phyloP scores from a whole-genome alignment of 345 rosid species.

The Nephelium lappaceum region DNA sequence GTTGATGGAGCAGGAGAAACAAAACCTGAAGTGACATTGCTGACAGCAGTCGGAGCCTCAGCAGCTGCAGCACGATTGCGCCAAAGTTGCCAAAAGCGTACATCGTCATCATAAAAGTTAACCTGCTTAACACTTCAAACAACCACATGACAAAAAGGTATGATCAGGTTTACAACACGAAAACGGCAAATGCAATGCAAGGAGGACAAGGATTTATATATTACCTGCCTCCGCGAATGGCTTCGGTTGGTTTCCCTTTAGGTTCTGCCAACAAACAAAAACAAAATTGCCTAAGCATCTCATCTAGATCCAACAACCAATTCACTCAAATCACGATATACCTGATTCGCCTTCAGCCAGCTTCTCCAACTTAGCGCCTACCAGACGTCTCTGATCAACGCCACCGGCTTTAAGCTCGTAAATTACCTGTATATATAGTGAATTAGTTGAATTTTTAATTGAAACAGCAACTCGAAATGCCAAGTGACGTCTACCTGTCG shows the following conservation, averaged over 20 bases:
- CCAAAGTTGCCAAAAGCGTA: slow-evolving; percentile 96
- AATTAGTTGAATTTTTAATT: neutral
- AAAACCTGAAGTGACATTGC: slow-evolving; percentile 80
- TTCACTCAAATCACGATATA: slow-evolving; percentile 1
- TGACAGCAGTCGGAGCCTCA: slow-evolving; percentile 87
- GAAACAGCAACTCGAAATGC: neutral
- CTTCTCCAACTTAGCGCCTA: slow-evolving; percentile 96
- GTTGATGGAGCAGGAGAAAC: slow-evolving; percentile 85
- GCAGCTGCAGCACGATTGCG: slow-evolving; percentile 92
- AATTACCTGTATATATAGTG: slow-evolving; percentile 50
- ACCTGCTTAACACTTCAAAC: slow-evolving; percentile 86
- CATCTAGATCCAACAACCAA: slow-evolving; percentile 5
- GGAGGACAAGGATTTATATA: neutral
- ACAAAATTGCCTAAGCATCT: neutral
- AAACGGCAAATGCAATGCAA: neutral
- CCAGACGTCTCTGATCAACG: slow-evolving; percentile 94
- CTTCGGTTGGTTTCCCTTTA: slow-evolving; percentile 87
- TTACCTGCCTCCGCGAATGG: slow-evolving; percentile 96
- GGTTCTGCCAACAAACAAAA: slow-evolving; percentile 42
- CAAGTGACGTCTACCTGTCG: slow-evolving; percentile 62
- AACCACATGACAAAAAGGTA: slow-evolving; percentile 19
- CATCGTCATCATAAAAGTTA: slow-evolving; percentile 92
- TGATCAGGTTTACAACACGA: neutral
- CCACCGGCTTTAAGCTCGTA: slow-evolving; percentile 98
- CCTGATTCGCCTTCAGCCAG: slow-evolving; percentile 98